These are phyloP conservation scores for Barnettozyma populi DNA, from an alignment of 805 yeast genomes.

Conservation along the genomic window DNA sequence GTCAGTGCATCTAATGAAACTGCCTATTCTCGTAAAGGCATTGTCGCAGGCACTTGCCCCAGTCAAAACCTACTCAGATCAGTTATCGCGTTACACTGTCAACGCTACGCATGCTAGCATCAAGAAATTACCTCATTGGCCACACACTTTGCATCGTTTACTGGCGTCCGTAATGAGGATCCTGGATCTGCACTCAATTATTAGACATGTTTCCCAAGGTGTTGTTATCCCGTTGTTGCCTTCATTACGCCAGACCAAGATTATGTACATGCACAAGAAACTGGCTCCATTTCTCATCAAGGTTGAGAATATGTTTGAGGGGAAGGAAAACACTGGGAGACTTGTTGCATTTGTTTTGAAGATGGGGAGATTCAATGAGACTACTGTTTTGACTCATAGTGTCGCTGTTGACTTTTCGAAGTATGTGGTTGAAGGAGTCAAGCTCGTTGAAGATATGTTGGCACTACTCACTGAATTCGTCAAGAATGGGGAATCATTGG, in stretches of 20 bases:
- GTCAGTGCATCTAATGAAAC: slow-evolving; percentile 25
- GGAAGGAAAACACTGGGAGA: slow-evolving; percentile 2
- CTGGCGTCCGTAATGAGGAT: slow-evolving; percentile 33
- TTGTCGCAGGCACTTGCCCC: slow-evolving; percentile 21
- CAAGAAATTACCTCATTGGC: slow-evolving; percentile 31
- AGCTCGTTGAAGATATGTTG: slow-evolving; percentile 8
- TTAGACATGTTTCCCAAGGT: slow-evolving; percentile 38
- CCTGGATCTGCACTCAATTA: slow-evolving; percentile 37
- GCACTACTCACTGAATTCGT: slow-evolving; percentile 10
- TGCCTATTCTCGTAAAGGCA: slow-evolving; percentile 23
- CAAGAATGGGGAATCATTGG: slow-evolving; percentile 16
- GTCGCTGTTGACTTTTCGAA: slow-evolving; percentile 27
- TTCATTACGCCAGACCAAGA: slow-evolving; percentile 36
- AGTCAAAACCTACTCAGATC: slow-evolving; percentile 20
- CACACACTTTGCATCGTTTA: slow-evolving; percentile 41
- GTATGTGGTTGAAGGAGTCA: slow-evolving; percentile 7
- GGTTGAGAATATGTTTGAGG: neutral
- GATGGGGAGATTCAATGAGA: slow-evolving; percentile 1
- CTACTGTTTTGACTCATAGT: neutral
- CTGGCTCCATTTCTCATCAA: slow-evolving; percentile 11
- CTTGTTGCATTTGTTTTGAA: slow-evolving; percentile 1
- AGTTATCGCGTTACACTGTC: slow-evolving; percentile 23
- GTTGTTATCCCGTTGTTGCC: slow-evolving; percentile 33
- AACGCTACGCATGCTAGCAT: slow-evolving; percentile 19
- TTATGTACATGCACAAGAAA: slow-evolving; percentile 27